Evolutionary conservation across 2,329 filamentous ascomycete genomes (phyloP), one percentile per base, ranked within the genome.

Genomic region (Colletotrichum sp.): DNA sequence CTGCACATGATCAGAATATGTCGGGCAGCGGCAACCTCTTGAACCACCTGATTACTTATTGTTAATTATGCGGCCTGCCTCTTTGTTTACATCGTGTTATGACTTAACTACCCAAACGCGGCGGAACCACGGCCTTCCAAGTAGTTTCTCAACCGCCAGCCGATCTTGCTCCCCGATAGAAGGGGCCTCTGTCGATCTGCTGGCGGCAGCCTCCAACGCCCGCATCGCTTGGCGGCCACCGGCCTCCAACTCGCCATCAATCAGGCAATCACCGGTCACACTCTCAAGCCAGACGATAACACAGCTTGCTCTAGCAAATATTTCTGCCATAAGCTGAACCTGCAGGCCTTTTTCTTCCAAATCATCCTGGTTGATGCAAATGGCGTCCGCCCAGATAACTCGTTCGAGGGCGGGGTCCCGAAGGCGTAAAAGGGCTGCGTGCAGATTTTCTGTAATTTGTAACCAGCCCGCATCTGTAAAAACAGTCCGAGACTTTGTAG

Each of bases 381-480:
- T 9, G 7, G 56, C 56, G 26, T 61, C 56, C 0, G 3, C 4
- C 62, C 62, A 65, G 0, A 65, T 18, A 1, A 4, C 30, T 8
- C 62, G 34, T 13, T 64, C 36, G 14, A 64, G 36, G 4, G 3
- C 8, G 13, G 56, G 56, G 26, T 32, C 56, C 1, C 56, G 24
- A 9, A 32, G 28, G 26, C 16, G 28, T 4, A 2, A 0, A 12
- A 59, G 56, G 3, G 56, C 56, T 30, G 28, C 26, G 0, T 59
- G 9, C 1, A 59, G 56, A 28, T n/a, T 59, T 8, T 59, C 56
- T 1, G 56, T 32, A 5, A 59, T 0, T 0, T 3, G 24, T 2
- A 59, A 12, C 0, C 1, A 2, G 9, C 28, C 1, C 5, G 0
- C 56, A 2, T 58, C 8, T 2, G 0, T 0, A 10, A 30, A 3